Conservation (phyloP, 2,329 filamentous ascomycete genomes). For the Elsinoe batatas region DNA sequence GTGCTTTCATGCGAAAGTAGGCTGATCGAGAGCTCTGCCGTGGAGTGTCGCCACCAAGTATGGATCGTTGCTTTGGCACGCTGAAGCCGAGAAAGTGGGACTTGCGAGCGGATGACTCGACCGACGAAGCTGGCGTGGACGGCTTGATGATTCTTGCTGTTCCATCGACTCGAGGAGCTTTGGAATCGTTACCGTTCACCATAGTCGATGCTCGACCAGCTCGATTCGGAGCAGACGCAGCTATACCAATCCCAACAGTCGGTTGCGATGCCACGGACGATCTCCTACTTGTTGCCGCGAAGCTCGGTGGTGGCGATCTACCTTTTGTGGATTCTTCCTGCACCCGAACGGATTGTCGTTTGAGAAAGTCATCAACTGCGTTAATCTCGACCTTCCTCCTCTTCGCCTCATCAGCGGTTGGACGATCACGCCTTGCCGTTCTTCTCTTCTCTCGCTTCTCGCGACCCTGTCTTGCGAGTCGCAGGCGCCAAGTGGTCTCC, state of each 20-base stretch:
- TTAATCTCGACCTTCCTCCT: slow-evolving; percentile 19
- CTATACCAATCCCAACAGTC: background rate
- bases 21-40: slow-evolving; percentile 24
- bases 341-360: slow-evolving; percentile 20
- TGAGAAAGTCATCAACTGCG: slow-evolving; percentile 16
- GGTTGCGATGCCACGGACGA: background rate
- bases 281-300: slow-evolving; percentile 13
- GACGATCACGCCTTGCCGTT: slow-evolving; percentile 14
- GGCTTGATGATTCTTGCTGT: slow-evolving; percentile 19
- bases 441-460: slow-evolving; percentile 25
- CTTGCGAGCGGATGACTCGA: slow-evolving; percentile 16
- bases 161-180: slow-evolving; percentile 18
- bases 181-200: background rate
- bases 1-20: slow-evolving; percentile 42
- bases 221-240: background rate
- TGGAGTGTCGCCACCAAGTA: slow-evolving; percentile 6
- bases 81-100: slow-evolving; percentile 25
- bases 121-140: slow-evolving; percentile 5
- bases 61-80: slow-evolving; percentile 13
- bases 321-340: slow-evolving; percentile 18
- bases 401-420: slow-evolving; percentile 18
- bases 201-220: background rate
- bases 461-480: slow-evolving; percentile 27
- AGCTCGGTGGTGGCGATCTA: slow-evolving; percentile 2
- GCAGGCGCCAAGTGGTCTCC: slow-evolving; percentile 26